Evolutionary conservation across 1,284 basidiomycete genomes (phyloP), one percentile per base, ranked within the genome.

Genomic region (Trametes polyzona): DNA sequence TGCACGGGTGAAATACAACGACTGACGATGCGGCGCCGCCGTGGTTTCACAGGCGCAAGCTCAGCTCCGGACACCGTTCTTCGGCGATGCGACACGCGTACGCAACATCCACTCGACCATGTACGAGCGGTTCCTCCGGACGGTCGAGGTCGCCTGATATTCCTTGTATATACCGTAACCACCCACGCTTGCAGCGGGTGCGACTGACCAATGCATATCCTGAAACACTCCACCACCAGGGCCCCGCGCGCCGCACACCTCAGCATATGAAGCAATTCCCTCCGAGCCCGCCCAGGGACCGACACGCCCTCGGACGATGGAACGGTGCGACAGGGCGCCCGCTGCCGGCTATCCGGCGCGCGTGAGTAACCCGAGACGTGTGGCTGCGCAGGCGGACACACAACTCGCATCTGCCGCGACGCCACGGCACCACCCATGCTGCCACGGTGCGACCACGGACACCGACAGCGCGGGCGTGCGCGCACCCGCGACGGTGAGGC

Each of bases 41-140:
- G 4, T 39, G 24, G 11, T 33, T 48, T 39, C 32, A 47, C 57
- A 80, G 75, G 68, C 71, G 23, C 75, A 71, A 41, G 67, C 71
- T 16, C 73, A 80, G 35, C 66, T 82, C 3, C 77, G 76, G 37
- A 65, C 76, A 29, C 70, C 72, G 6, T 71, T 78, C 35, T 75
- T 78, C 41, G 75, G 78, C 44, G 83, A 86, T 52, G 75, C 74
- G 26, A 77, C 79, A 3, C 79, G 78, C 52, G 61, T 86, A 56
- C 74, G 76, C 37, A 83, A 85, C 65, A 76, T 86, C 21, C 82
- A 83, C 55, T 74, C 77, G 16, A 74, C 76, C 16, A 78, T 78
- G 33, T 73, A 76, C 36, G 76, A 81, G 52, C 72, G 74, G 52
- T 83, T 83, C 62, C 65, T 82, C 61, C 71, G 68, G 52, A 74